These are phyloP conservation scores for Gigaspora rosea DNA, from an alignment of 192 early-diverging fungal species.

Conservation along the genomic window DNA sequence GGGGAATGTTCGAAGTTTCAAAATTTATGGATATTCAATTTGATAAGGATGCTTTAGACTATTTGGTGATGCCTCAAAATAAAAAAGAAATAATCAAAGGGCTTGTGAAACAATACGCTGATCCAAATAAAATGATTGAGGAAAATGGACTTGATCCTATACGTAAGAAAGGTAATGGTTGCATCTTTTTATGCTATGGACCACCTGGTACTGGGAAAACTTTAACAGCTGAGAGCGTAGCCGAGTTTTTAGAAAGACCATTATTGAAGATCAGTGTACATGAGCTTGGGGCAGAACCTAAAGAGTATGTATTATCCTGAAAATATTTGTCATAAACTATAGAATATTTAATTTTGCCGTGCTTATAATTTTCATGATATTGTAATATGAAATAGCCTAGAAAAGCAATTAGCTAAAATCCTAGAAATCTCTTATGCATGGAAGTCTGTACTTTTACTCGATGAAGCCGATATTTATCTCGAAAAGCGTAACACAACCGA, in stretches of 20 bases:
- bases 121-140: too few species aligned
- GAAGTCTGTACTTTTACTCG: slow-evolving; percentile 55
- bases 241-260: too few species aligned
- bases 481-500: slow-evolving; percentile 50
- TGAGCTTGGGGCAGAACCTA: too few species aligned
- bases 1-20: background rate
- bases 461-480: slow-evolving; percentile 63
- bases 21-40: background rate
- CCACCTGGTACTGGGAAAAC: too few species aligned
- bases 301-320: too few species aligned
- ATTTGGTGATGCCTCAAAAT: background rate
- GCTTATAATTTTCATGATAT: too few species aligned
- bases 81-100: background rate
- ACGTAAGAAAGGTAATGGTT: slow-evolving; percentile 42
- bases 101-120: background rate
- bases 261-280: too few species aligned
- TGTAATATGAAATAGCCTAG: too few species aligned
- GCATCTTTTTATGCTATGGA: too few species aligned
- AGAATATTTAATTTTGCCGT: background rate
- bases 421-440: slow-evolving; percentile 55
- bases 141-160: slow-evolving; percentile 48
- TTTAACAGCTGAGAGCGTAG: too few species aligned
- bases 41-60: background rate
- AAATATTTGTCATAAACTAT: too few species aligned
- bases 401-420: slow-evolving; percentile 39